phyloP scores from a whole-genome alignment of 768 basidiomycete species.

The Amanita polypyramis region DNA sequence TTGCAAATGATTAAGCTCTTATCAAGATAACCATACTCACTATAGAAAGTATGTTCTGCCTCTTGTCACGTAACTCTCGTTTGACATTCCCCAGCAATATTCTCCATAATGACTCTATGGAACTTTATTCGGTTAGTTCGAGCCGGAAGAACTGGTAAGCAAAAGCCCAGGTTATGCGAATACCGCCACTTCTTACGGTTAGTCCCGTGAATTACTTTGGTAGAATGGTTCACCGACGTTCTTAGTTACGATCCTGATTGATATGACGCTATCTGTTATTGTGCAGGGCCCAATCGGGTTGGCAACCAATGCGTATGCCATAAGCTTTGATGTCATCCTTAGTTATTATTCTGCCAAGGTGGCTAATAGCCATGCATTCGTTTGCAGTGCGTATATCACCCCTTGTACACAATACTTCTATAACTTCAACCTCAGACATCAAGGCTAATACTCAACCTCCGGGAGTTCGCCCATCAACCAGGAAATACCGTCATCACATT shows the following conservation, averaged over 20 bases:
- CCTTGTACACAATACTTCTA: neutral
- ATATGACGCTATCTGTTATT: no score
- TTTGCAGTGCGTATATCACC: neutral
- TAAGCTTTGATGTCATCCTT: no score
- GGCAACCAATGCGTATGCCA: no score
- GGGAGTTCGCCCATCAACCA: neutral
- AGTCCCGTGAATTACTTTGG: no score
- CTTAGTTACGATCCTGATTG: no score
- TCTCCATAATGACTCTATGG: neutral
- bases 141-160: neutral
- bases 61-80: neutral
- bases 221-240: no score
- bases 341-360: neutral
- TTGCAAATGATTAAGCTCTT: neutral
- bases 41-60: neutral
- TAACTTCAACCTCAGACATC: neutral
- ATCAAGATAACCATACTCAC: neutral
- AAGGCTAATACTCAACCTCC: constrained; percentile 3
- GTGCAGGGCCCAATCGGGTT: no score
- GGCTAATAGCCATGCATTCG: constrained; percentile 2
- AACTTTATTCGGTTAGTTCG: neutral
- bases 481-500: neutral
- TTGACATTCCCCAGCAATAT: neutral
- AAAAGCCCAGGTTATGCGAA: neutral
- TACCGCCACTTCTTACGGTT: neutral